A percentile compares a stretch with the other conserved stretches of the same genome.
phyloP scores from a whole-genome alignment of 768 basidiomycete genomes.

The Auricularia cornea region DNA sequence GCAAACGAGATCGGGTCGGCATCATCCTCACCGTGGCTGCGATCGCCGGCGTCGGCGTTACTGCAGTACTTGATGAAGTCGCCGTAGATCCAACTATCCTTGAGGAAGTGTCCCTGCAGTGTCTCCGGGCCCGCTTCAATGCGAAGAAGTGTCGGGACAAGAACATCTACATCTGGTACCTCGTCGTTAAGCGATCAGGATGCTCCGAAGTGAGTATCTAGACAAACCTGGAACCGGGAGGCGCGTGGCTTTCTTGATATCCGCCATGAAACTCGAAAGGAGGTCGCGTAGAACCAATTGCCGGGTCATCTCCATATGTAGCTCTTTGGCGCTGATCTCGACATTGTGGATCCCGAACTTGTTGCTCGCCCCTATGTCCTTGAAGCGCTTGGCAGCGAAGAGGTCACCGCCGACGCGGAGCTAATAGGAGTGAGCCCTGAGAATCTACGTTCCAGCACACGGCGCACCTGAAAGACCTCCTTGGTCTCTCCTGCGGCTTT shows the following conservation, averaged over 20 bases:
- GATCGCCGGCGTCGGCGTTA: background rate
- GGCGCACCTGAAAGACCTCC: background rate
- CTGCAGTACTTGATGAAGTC: background rate
- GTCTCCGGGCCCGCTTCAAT: background rate
- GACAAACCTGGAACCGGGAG: background rate
- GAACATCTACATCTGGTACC: background rate
- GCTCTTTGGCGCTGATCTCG: background rate
- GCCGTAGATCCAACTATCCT: background rate
- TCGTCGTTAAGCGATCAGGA: background rate
- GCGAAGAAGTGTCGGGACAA: background rate
- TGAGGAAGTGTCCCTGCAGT: background rate
- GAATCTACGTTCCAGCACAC: background rate
- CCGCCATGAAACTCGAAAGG: background rate
- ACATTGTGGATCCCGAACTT: background rate
- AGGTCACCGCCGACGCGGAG: background rate
- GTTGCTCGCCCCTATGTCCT: background rate
- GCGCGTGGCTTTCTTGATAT: background rate
- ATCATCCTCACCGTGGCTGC: background rate
- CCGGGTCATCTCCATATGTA: conserved; percentile 5
- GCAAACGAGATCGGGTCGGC: background rate
- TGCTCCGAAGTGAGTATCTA: background rate
- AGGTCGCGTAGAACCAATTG: conserved; percentile 15
- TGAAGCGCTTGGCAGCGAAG: background rate
- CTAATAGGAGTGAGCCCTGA: too few species aligned
- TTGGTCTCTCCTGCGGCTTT: background rate